Conservation (phyloP, 83 land plant species). For the Picea abies region DNA sequence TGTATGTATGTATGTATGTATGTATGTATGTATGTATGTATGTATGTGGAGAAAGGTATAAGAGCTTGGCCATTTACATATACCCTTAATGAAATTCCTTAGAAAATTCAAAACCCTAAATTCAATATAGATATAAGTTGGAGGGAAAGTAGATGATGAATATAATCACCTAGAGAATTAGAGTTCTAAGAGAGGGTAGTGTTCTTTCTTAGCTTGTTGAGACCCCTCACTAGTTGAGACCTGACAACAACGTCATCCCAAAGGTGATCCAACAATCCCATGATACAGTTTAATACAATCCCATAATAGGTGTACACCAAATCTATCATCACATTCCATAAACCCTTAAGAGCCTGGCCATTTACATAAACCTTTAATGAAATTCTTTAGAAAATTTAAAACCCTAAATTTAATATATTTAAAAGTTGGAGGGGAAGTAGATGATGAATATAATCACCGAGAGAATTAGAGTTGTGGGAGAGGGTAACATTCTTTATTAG, state of each 20-base stretch:
- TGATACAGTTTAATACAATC: too few species aligned
- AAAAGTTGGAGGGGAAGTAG: background rate
- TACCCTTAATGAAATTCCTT: too few species aligned
- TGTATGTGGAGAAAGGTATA: too few species aligned
- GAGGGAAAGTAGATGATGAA: background rate
- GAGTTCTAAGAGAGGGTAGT: too few species aligned
- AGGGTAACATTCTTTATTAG: conserved; percentile 28
- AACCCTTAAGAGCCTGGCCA: background rate
- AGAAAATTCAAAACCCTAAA: background rate
- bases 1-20: too few species aligned
- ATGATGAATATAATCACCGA: background rate
- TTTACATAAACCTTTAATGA: background rate
- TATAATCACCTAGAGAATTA: background rate
- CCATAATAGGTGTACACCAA: too few species aligned
- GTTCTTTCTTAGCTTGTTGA: too few species aligned
- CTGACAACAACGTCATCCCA: too few species aligned
- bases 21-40: too few species aligned
- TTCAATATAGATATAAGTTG: background rate
- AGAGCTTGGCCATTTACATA: too few species aligned
- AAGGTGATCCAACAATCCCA: too few species aligned
- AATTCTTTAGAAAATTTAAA: background rate
- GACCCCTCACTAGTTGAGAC: conserved; percentile 23
- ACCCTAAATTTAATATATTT: background rate
- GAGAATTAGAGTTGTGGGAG: background rate
- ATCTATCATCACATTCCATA: too few species aligned